Conservation (phyloP, 139 green algal species). For the Tetradesmus obliquus region DNA sequence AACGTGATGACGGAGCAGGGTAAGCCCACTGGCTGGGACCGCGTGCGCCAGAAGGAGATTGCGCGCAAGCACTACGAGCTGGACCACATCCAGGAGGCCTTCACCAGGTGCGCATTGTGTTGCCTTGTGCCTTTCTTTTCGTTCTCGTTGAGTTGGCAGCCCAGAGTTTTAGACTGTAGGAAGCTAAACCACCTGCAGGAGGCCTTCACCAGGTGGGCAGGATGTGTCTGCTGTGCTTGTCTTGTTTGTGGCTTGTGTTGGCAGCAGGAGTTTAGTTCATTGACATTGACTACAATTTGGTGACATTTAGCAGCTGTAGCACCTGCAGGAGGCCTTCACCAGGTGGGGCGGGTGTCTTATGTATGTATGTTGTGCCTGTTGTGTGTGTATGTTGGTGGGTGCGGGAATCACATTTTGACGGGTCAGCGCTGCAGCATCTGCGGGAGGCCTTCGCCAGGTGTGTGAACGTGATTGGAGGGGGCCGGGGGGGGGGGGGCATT, state of each 20-base stretch:
- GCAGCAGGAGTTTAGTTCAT: no score
- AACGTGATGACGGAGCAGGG: background rate
- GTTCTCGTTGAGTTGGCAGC: background rate
- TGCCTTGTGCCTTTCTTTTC: no score
- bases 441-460: no score
- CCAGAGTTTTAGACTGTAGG: slow-evolving; percentile 31
- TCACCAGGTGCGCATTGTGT: slow-evolving; percentile 61
- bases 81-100: slow-evolving; percentile 90
- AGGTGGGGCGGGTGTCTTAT: background rate
- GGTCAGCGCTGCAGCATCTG: no score
- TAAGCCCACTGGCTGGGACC: slow-evolving; percentile 74
- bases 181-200: slow-evolving; percentile 52
- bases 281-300: no score
- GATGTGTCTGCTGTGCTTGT: background rate
- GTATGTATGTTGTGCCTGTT: background rate
- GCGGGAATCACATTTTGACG: no score
- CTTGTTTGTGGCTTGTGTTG: no score
- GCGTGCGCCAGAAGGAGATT: slow-evolving; percentile 86
- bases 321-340: background rate
- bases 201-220: slow-evolving; percentile 78
- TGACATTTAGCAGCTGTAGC: no score
- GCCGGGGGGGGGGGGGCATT: no score
- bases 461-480: no score
- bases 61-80: slow-evolving; percentile 83
- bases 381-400: background rate